A percentile compares a stretch with the other conserved stretches of the same genome.
Evolutionary conservation across 1,284 basidiomycete genomes (phyloP).

Genomic region (Ceratobasidium papillatum): DNA sequence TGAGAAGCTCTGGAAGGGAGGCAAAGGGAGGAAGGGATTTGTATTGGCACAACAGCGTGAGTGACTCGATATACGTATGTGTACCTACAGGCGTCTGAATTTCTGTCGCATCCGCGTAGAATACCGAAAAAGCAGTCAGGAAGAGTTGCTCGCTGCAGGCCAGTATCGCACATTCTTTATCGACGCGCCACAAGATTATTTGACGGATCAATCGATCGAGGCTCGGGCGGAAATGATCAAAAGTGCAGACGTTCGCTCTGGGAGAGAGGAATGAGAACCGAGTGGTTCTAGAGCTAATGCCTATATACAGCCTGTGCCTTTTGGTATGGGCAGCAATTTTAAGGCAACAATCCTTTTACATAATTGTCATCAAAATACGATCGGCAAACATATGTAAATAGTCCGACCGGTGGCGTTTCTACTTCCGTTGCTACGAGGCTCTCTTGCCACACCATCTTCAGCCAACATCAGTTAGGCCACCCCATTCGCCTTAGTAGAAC

Average conservation of each 20-base stretch:
- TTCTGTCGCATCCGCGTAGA: neutral
- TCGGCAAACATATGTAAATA: too few relatives aligned
- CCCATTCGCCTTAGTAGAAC: too few relatives aligned
- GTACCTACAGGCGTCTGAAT: neutral
- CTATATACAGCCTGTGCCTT: too few relatives aligned
- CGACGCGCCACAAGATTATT: neutral
- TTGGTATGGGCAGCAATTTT: too few relatives aligned
- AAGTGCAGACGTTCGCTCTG: neutral
- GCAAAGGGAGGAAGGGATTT: slow-evolving; percentile 11
- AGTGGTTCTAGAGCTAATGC: too few relatives aligned
- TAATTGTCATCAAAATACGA: too few relatives aligned
- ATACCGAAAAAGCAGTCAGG: slow-evolving; percentile 7
- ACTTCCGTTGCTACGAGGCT: too few relatives aligned
- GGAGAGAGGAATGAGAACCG: neutral
- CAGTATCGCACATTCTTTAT: slow-evolving; percentile 16
- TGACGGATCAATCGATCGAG: neutral
- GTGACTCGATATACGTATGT: neutral
- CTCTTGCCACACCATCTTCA: too few relatives aligned
- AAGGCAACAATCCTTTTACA: too few relatives aligned
- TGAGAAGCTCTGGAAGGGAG: slow-evolving; percentile 25
- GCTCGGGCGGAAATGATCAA: slow-evolving; percentile 10
- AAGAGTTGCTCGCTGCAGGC: slow-evolving; percentile 13
- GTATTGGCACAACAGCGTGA: slow-evolving; percentile 21
- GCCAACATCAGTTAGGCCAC: too few relatives aligned
- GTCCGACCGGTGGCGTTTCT: too few relatives aligned